A percentile compares a stretch with the other conserved stretches of the same genome.
Evolutionary conservation across 2,329 filamentous ascomycete species (phyloP).

Genomic region (Juglanconis sp.): DNA sequence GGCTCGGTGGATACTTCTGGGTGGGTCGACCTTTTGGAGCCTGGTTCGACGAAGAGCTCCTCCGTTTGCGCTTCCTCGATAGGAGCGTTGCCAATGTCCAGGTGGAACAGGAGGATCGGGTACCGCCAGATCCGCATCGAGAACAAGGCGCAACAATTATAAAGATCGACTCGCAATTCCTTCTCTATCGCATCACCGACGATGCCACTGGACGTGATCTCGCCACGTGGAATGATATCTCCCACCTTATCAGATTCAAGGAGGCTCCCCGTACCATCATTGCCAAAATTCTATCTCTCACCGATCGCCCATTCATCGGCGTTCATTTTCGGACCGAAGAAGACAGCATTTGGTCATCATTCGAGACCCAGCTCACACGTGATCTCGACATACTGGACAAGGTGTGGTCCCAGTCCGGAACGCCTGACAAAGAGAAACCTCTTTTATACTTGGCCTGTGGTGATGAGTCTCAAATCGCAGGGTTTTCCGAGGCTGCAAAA

Average conservation of each 20-base stretch:
- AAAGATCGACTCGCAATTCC: slow-evolving; percentile 28
- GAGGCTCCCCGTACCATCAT: slow-evolving; percentile 26
- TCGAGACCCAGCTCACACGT: slow-evolving; percentile 30
- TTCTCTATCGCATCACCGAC: slow-evolving; percentile 34
- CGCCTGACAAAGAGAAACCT: slow-evolving; percentile 22
- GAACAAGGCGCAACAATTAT: slow-evolving; percentile 28
- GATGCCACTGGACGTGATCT: slow-evolving; percentile 32
- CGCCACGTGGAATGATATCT: slow-evolving; percentile 32
- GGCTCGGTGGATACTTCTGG: slow-evolving; percentile 15
- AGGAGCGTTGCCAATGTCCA: neutral
- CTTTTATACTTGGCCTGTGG: slow-evolving; percentile 34
- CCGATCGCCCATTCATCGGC: slow-evolving; percentile 29
- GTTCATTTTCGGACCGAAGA: slow-evolving; percentile 35
- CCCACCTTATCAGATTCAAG: slow-evolving; percentile 29
- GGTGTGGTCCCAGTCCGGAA: slow-evolving; percentile 28
- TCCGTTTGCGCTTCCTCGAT: slow-evolving; percentile 1
- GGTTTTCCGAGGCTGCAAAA: slow-evolving; percentile 27
- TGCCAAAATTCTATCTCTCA: slow-evolving; percentile 21
- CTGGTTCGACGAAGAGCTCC: slow-evolving; percentile 13
- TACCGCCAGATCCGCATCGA: neutral
- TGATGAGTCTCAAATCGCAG: slow-evolving; percentile 29
- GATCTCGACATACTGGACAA: slow-evolving; percentile 33
- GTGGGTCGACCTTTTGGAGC: slow-evolving; percentile 12
- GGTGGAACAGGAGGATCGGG: neutral
- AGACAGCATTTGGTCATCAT: slow-evolving; percentile 34